Evolutionary conservation across 441 rosid species (phyloP).

Genomic region (Gossypium lobatum): DNA sequence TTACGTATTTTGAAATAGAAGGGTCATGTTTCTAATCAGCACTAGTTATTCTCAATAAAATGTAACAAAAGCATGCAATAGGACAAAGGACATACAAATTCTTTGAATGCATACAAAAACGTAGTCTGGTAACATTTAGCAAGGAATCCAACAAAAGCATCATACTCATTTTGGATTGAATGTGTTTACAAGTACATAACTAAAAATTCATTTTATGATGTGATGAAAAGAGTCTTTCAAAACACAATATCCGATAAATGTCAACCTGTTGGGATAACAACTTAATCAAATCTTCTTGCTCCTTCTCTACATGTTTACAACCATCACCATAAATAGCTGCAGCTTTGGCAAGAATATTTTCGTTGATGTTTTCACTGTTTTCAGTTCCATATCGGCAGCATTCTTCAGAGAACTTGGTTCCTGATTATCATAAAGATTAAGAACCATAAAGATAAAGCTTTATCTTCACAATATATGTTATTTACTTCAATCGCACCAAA

Average conservation of each 20-base stretch:
- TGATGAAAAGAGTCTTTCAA: background rate
- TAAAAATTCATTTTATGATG: background rate
- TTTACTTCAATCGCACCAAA: background rate
- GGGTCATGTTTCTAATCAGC: constrained; percentile 1
- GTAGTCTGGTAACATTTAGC: background rate
- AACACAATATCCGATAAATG: background rate
- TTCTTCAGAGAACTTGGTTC: constrained; percentile 83
- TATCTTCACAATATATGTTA: background rate
- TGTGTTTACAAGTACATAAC: constrained; percentile 3
- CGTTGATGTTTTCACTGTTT: constrained; percentile 52
- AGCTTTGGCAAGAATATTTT: constrained; percentile 74
- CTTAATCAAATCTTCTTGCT: constrained; percentile 41
- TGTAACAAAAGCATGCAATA: background rate
- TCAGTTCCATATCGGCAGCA: constrained; percentile 82
- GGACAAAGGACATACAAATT: background rate
- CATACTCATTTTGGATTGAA: background rate
- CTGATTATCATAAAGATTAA: constrained; percentile 34
- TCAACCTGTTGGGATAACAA: constrained; percentile 14
- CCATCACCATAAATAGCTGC: constrained; percentile 92
- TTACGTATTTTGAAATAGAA: constrained; percentile 22
- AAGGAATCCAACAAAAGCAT: background rate
- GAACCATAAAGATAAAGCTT: background rate
- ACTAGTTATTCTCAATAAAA: background rate
- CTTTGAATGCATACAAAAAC: background rate
- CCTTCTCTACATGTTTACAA: constrained; percentile 77